Evolutionary conservation across 768 basidiomycete species (phyloP).

Genomic region (Termitomyces sp.): DNA sequence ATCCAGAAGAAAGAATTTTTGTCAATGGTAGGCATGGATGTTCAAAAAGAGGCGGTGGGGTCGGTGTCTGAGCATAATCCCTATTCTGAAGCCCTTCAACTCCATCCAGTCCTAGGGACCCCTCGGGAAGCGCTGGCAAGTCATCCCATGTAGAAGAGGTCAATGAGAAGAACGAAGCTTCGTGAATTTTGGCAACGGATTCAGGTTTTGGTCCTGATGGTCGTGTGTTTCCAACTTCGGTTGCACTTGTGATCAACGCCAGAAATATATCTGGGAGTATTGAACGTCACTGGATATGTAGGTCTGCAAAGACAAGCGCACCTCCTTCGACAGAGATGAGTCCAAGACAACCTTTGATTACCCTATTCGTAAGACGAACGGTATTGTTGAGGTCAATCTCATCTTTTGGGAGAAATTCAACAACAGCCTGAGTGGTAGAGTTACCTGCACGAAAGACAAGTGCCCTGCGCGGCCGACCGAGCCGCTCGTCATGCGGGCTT

Average conservation of each 20-base stretch:
- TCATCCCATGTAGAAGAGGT: conserved; percentile 85
- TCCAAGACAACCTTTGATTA: conserved; percentile 82
- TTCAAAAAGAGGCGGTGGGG: conserved; percentile 57
- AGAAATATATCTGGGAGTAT: conserved; percentile 73
- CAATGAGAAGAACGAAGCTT: conserved; percentile 86
- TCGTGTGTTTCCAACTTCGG: conserved; percentile 68
- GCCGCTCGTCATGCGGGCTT: conserved; percentile 56
- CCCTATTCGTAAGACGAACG: conserved; percentile 62
- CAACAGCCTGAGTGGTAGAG: conserved; percentile 60
- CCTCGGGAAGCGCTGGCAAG: conserved; percentile 46
- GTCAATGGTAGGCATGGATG: conserved; percentile 88
- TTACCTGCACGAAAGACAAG: conserved; percentile 70
- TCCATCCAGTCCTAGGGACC: conserved; percentile 46
- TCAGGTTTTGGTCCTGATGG: conserved; percentile 54
- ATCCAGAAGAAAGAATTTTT: conserved; percentile 87
- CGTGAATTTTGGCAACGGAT: conserved; percentile 77
- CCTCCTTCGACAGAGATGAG: conserved; percentile 71
- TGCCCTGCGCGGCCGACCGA: conserved; percentile 54
- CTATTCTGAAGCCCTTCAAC: conserved; percentile 43
- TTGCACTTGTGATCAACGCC: conserved; percentile 71
- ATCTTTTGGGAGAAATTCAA: conserved; percentile 76
- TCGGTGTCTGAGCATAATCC: conserved; percentile 40
- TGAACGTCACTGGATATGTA: neutral
- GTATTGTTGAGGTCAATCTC: conserved; percentile 64
- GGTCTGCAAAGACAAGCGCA: conserved; percentile 22